Evolutionary conservation across 192 early-diverging fungal genomes (phyloP), one percentile per base, ranked within the genome.

Genomic region (Gorgonomyces haynaldii): DNA sequence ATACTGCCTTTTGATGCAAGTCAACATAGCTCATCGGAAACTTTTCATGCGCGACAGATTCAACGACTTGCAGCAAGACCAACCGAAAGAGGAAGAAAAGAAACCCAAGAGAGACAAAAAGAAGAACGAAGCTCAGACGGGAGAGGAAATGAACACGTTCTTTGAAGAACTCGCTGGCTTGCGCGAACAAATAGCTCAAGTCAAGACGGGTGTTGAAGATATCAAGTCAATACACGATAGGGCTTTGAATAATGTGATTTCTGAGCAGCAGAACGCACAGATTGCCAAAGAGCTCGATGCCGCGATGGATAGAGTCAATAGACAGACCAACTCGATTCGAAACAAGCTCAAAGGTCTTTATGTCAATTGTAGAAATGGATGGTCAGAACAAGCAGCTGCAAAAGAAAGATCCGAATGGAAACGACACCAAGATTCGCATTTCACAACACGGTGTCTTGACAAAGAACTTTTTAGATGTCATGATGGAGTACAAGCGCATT

Each of bases 401-500:
- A 20, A 72, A 69, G 31, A 51, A 61, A 28, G 34, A 48, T 32
- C 52, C 37, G 6, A 41, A 50, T 21, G 25, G 42, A 19, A 62
- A 53, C 30, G 73, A 76, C 45, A 54, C 52, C 13, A 39, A 58
- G 3, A 72, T 76, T 28, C 56, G 73, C 15, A 54, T 66, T 30
- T 61, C 32, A 13, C 65, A 67, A 49, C 71, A 74, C 39, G 60
- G 59, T 10, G 64, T 52, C 17, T 34, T 67, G 21, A 58, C 64
- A 4, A 76, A 72, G 43, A 71, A 66, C 46, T 76, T 76, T 43
- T 40, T 76, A 44, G 73, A 76, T 34, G 66, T 72, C 12, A 72
- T 76, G 72, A 80, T 74, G 39, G 76, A 83, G 25, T 91, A 85
- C 53, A 85, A 88, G 56, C 62, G 70, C 6, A 76, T 84, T 4